Conservation (phyloP, 352 stramenopile genomes). For the Phytophthora ramorum region DNA sequence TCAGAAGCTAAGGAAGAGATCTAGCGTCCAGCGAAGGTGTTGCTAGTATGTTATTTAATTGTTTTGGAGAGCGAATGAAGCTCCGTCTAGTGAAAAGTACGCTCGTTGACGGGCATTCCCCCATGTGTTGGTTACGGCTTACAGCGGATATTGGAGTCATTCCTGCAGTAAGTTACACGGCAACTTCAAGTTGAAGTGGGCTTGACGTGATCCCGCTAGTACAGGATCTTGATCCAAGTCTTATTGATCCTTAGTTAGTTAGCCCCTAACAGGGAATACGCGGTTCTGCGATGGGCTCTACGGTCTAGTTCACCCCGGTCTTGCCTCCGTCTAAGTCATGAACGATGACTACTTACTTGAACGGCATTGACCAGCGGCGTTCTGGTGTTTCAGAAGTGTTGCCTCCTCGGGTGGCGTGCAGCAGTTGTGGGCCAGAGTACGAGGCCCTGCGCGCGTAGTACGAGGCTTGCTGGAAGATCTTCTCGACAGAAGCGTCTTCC, state of each 20-base stretch:
- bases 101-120: not conserved
- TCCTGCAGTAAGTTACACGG: constrained; percentile 2
- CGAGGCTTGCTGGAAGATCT: constrained; percentile 62
- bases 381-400: constrained; percentile 34
- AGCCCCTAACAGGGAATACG: constrained; percentile 11
- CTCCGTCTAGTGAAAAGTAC: constrained; percentile 5
- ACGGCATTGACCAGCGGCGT: constrained; percentile 50
- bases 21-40: not conserved
- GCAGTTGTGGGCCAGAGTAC: constrained; percentile 32
- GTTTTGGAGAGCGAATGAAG: constrained; percentile 25
- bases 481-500: constrained; percentile 50
- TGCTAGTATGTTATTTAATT: constrained; percentile 29
- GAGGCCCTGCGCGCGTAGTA: constrained; percentile 54
- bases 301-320: not conserved
- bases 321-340: constrained; percentile 20
- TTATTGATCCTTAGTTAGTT: constrained; percentile 31
- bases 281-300: constrained; percentile 10
- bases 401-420: constrained; percentile 17
- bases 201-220: constrained; percentile 10
- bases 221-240: constrained; percentile 5
- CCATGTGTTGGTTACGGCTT: not conserved
- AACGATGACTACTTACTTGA: constrained; percentile 26
- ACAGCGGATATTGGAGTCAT: no score
- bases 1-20: constrained; percentile 12
- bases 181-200: constrained; percentile 11